These are phyloP conservation scores for Pelagophyceae sp. DNA, from an alignment of 352 stramenopile genomes.

Conservation along the genomic window DNA sequence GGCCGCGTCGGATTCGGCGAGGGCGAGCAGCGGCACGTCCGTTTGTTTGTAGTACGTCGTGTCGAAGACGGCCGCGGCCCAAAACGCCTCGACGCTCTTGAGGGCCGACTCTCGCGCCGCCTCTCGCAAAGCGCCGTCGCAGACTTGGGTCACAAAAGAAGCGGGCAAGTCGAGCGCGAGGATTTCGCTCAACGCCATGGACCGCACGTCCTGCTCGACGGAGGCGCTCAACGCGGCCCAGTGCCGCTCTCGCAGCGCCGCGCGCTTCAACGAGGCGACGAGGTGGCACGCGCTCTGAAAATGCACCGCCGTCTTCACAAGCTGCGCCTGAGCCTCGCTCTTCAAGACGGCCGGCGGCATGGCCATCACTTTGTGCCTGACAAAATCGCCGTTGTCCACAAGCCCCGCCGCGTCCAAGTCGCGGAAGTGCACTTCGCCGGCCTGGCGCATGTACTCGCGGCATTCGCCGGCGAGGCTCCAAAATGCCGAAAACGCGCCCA, in stretches of 20 bases:
- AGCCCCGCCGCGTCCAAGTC: slow-evolving; percentile 30
- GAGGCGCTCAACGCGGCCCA: slow-evolving; percentile 40
- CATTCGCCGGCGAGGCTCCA: slow-evolving; percentile 29
- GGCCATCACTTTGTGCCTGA: slow-evolving; percentile 42
- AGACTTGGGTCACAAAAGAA: too few species aligned
- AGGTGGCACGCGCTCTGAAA: slow-evolving; percentile 29
- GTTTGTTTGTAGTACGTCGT: slow-evolving; percentile 44
- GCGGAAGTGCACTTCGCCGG: slow-evolving; percentile 24
- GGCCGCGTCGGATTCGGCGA: slow-evolving; percentile 79
- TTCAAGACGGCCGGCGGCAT: slow-evolving; percentile 69
- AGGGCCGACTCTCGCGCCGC: slow-evolving; percentile 70
- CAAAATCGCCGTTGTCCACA: slow-evolving; percentile 26
- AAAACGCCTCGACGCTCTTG: slow-evolving; percentile 59
- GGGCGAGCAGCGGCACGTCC: slow-evolving; percentile 67
- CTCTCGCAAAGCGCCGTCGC: slow-evolving; percentile 72
- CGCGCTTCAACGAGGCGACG: slow-evolving; percentile 17
- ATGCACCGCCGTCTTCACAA: slow-evolving; percentile 12
- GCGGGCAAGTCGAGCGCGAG: too few species aligned
- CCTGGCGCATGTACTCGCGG: slow-evolving; percentile 26
- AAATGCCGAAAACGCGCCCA: slow-evolving; percentile 25
- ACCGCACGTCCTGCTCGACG: too few species aligned
- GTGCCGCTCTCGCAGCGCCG: slow-evolving; percentile 36
- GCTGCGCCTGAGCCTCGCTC: slow-evolving; percentile 30
- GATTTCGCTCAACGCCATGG: too few species aligned
- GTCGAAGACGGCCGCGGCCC: slow-evolving; percentile 62